phyloP scores from a whole-genome alignment of 2,329 filamentous ascomycete genomes.

The Dactylellina leptospora region DNA sequence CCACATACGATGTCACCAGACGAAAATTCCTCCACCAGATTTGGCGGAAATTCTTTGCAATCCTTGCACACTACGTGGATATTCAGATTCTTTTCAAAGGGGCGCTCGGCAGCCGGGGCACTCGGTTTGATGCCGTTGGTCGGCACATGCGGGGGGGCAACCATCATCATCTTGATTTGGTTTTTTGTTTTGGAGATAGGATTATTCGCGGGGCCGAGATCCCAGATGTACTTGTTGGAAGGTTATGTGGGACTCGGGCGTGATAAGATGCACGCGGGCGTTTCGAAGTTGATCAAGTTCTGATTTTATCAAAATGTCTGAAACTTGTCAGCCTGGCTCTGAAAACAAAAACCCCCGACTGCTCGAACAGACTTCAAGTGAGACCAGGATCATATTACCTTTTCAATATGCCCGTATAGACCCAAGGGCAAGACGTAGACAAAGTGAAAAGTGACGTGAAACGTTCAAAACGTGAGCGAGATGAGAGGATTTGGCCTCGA shows the following conservation, averaged over 20 bases:
- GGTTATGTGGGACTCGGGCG: conserved; percentile 36
- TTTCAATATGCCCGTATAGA: conserved; percentile 36
- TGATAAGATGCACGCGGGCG: conserved; percentile 21
- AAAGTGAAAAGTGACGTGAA: conserved; percentile 13
- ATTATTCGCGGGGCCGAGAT: too few relatives aligned
- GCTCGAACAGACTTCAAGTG: conserved; percentile 29
- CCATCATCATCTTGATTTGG: conserved; percentile 38
- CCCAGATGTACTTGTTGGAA: conserved; percentile 51
- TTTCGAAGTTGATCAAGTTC: conserved; percentile 19
- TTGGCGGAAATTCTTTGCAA: conserved; percentile 90
- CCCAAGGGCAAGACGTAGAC: conserved; percentile 22
- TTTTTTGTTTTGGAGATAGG: conserved; percentile 2
- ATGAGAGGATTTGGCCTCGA: conserved; percentile 15
- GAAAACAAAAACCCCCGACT: conserved; percentile 15
- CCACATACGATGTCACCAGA: conserved; percentile 91
- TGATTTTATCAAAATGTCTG: conserved; percentile 1
- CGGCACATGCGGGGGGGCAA: conserved; percentile 22
- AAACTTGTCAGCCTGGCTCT: conserved; percentile 18
- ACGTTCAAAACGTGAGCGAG: conserved; percentile 20
- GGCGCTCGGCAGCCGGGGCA: conserved; percentile 60
- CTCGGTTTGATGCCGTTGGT: conserved; percentile 46
- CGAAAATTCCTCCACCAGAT: conserved; percentile 90
- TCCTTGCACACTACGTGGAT: conserved; percentile 86
- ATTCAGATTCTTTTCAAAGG: conserved; percentile 85
- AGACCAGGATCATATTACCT: conserved; percentile 47